Base-by-base conservation (phyloP, 768 basidiomycete genomes). In the Suillus tomentosus region DNA sequence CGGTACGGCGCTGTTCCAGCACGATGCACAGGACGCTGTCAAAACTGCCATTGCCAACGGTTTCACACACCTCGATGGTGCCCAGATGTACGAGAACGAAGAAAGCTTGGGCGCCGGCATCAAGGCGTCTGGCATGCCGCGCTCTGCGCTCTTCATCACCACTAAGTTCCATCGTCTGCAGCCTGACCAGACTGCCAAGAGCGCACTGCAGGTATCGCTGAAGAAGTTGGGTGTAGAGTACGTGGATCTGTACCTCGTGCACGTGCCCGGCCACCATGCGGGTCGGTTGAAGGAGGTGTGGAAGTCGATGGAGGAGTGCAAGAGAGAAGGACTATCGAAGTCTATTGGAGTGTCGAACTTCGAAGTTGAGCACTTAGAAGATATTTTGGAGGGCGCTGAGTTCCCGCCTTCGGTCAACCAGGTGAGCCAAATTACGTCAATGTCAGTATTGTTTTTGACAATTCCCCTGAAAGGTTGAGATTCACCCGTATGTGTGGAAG, bases 291-390 rank as follows among this genome's bases (percentile, higher is more conserved):
- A 76, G 62, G 70, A 69, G n/a, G 48, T 50, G 42, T 84, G 83
- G 83, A 76, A 76, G 48, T 50, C 48, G 50, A 72, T 84, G 71
- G 81, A 83, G 65, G 76, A 71, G 13, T 58, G 80, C 22, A 50
- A 24, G 22, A 50, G 73, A 57, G 77, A 78, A 62, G 85, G 85
- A 5, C 69, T 80, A 50, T 67, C 75, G 7, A 70, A 69, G 60
- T 64, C 63, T 63, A 76, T 80, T 64, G 83, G 84, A 10, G 80
- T 85, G 3, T 80, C 80, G 37, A 85, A 85, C 72, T 82, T 81
- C 68, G 74, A 72, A 27, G 68, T 78, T 48, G 61, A 70, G 51
- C 71, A 80, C 39, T 66, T 85, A 10, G 70, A 81, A 64, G 71
- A 78, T 51, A 69, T 85, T 22, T 64, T 80, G 22, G 73, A 77